These are phyloP conservation scores for Penicillium soppii DNA, from an alignment of 495 filamentous ascomycete genomes.

Conservation along the genomic window DNA sequence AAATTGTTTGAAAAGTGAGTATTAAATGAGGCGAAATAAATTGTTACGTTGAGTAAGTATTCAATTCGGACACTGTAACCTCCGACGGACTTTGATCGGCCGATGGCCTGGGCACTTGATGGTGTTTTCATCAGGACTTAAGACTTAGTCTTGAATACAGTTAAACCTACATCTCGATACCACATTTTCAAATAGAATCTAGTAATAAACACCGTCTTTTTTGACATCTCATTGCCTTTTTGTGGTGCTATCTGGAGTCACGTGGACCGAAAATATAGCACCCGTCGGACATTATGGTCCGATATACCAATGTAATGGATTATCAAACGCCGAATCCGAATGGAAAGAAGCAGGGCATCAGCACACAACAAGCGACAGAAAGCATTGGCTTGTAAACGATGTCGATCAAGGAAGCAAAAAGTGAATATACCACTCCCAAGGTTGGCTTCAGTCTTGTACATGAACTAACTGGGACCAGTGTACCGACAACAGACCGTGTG, in stretches of 20 bases:
- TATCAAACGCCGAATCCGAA: not conserved
- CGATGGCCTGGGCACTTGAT: not conserved
- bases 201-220: no score
- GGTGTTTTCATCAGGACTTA: not conserved
- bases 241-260: no score
- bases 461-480: slow-evolving; percentile 7
- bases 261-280: not conserved
- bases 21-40: not conserved
- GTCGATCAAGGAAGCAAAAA: slow-evolving; percentile 18
- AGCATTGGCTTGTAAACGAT: slow-evolving; percentile 13
- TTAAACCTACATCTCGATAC: not conserved
- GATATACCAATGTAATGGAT: not conserved
- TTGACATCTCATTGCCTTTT: no score
- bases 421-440: not conserved
- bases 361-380: slow-evolving; percentile 11
- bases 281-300: not conserved
- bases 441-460: not conserved
- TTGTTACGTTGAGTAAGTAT: not conserved
- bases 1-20: not conserved
- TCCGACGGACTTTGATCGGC: not conserved
- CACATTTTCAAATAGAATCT: no score
- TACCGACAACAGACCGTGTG: slow-evolving; percentile 11
- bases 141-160: not conserved
- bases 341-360: not conserved
- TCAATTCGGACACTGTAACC: not conserved